These are phyloP conservation scores for Candida labiduridarum DNA, from an alignment of 1,139 yeast genomes.

Conservation along the genomic window DNA sequence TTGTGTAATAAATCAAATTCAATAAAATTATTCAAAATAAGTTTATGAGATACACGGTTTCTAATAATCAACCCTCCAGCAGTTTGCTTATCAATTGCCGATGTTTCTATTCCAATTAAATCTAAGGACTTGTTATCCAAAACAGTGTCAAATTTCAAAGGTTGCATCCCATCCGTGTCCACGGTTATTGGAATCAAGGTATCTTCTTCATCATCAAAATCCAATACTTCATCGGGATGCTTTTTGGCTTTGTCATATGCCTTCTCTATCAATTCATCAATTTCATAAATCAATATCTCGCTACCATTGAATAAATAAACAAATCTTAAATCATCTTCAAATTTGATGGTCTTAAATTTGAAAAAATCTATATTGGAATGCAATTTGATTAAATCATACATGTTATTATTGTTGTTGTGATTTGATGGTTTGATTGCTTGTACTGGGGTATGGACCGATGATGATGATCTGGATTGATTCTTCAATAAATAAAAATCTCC, in stretches of 20 bases:
- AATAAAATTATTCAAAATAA: slow-evolving; percentile 41
- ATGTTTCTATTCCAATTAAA: slow-evolving; percentile 38
- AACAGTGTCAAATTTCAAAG: slow-evolving; percentile 23
- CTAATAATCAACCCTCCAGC: slow-evolving; percentile 23
- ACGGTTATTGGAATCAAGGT: slow-evolving; percentile 30
- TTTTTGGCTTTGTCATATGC: slow-evolving; percentile 21
- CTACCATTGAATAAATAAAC: slow-evolving; percentile 35
- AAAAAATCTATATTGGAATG: slow-evolving; percentile 35
- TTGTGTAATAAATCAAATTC: slow-evolving; percentile 39
- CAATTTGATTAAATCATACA: slow-evolving; percentile 42
- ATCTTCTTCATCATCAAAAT: slow-evolving; percentile 21
- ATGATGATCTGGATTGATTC: slow-evolving; percentile 24
- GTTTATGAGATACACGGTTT: slow-evolving; percentile 31
- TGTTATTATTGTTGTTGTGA: slow-evolving; percentile 21
- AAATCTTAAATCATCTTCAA: slow-evolving; percentile 19
- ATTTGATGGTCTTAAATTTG: slow-evolving; percentile 27
- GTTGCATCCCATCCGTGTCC: slow-evolving; percentile 31
- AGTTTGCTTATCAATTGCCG: slow-evolving; percentile 22
- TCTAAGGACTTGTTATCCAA: slow-evolving; percentile 21
- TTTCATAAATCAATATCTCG: slow-evolving; percentile 31
- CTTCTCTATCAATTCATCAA: slow-evolving; percentile 31
- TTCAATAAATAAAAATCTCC: slow-evolving; percentile 45
- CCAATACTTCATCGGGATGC: slow-evolving; percentile 24
- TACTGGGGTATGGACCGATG: slow-evolving; percentile 10
- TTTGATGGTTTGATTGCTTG: slow-evolving; percentile 15